Evolutionary conservation across 2,329 filamentous ascomycete genomes (phyloP).

Genomic region (Botrytis fragariae): DNA sequence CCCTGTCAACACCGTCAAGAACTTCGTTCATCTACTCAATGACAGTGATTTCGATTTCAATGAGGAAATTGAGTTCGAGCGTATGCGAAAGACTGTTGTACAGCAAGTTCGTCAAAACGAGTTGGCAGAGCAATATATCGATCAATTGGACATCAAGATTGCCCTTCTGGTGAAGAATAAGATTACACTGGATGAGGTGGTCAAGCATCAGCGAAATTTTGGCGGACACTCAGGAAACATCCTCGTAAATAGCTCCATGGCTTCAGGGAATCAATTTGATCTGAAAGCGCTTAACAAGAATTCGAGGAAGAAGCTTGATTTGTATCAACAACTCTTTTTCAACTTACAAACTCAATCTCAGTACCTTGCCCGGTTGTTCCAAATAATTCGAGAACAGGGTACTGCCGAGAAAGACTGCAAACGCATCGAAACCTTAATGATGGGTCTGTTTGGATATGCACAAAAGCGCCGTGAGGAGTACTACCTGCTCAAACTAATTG

Average conservation of each 20-base stretch:
- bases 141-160: slow-evolving; percentile 98
- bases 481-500: slow-evolving; percentile 86
- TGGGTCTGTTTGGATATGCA: slow-evolving; percentile 95
- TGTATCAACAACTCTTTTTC: slow-evolving; percentile 97
- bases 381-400: slow-evolving; percentile 75
- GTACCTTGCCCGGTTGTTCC: slow-evolving; percentile 87
- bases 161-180: slow-evolving; percentile 98
- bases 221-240: slow-evolving; percentile 84
- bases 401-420: slow-evolving; percentile 90
- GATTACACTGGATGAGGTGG: slow-evolving; percentile 95
- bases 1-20: slow-evolving; percentile 93
- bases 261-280: slow-evolving; percentile 89
- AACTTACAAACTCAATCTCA: slow-evolving; percentile 94
- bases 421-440: slow-evolving; percentile 86
- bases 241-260: slow-evolving; percentile 82
- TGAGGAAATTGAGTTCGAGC: slow-evolving; percentile 95
- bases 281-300: slow-evolving; percentile 97
- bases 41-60: slow-evolving; percentile 99
- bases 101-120: slow-evolving; percentile 97
- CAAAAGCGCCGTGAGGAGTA: slow-evolving; percentile 97
- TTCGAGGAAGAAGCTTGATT: slow-evolving; percentile 90
- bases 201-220: slow-evolving; percentile 94
- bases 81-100: slow-evolving; percentile 90
- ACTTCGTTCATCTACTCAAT: slow-evolving; percentile 95
- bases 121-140: slow-evolving; percentile 95